These are phyloP conservation scores for Iris pallida DNA, from an alignment of 116 monocot genomes.

Conservation along the genomic window DNA sequence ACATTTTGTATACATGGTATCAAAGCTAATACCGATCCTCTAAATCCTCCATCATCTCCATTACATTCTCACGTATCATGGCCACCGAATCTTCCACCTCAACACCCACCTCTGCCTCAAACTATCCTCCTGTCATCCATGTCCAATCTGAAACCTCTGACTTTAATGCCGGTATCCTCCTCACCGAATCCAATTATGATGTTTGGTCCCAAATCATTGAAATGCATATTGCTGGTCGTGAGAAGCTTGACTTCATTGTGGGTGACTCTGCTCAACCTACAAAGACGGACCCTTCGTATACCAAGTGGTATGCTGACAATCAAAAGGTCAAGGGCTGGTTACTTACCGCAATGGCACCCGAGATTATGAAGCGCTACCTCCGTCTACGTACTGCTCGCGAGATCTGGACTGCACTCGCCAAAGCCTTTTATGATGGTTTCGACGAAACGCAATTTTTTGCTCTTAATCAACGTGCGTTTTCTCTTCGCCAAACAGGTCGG, in stretches of 20 bases:
- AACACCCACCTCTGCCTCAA: too few species aligned
- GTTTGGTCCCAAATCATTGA: constrained; percentile 6
- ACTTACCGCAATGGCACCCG: constrained; percentile 2
- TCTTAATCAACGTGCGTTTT: constrained; percentile 12
- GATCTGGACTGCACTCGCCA: constrained; percentile 8
- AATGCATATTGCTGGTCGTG: constrained; percentile 8
- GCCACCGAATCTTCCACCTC: background rate
- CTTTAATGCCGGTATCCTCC: background rate
- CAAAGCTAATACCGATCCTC: too few species aligned
- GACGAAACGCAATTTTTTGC: constrained; percentile 12
- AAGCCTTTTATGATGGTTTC: constrained; percentile 18
- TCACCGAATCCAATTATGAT: background rate
- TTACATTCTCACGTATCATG: background rate
- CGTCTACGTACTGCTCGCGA: constrained; percentile 3
- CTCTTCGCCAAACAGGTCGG: constrained; percentile 2
- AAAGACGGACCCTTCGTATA: too few species aligned
- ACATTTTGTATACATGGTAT: too few species aligned
- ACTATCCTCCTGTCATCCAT: too few species aligned
- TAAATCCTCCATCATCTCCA: too few species aligned
- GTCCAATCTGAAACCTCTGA: background rate
- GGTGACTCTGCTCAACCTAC: background rate
- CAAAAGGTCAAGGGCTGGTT: constrained; percentile 13
- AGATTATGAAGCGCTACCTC: constrained; percentile 6
- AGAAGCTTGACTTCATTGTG: constrained; percentile 1
- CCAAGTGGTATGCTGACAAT: constrained; percentile 6